Evolutionary conservation across 2,329 filamentous ascomycete species (phyloP), one percentile per base, ranked within the genome.

Genomic region (Akanthomyces uredinophilus): DNA sequence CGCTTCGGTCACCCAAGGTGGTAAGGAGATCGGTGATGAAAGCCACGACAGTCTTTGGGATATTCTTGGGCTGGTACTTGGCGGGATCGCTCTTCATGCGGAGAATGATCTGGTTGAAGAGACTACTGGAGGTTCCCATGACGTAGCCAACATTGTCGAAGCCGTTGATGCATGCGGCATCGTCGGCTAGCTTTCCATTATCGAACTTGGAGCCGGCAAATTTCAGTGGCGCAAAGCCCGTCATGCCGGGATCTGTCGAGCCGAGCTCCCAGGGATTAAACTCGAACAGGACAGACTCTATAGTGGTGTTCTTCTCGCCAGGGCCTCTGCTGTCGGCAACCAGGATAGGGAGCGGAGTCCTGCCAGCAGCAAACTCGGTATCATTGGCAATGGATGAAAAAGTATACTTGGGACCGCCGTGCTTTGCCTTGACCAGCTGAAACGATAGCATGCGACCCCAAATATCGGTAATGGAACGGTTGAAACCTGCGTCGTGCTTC

Each of bases 401-500:
- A 4, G 92, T 96, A 70, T 89, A 92, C 16, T 79, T 81, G 16
- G 88, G 85, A 0, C 91, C 92, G 44, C 92, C 93, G 64, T 90
- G 76, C 1, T 81, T 82, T 6, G 85, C 89, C 70, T 94, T 90
- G 71, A 96, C 83, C 53, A 96, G 83, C 76, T 96, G 92, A 75
- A 89, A 96, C 1, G 88, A 88, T n/a, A 96, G 81, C 52, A 90
- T 90, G 63, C 92, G 88, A 32, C 90, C 91, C 89, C 92, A 96
- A 73, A 92, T 92, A 77, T 97, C 93, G 0, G 93, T 96, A 62
- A 96, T 81, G 10, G 90, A 89, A 4, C 83, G 84, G 41, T 79
- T 71, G 65, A 74, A 80, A 22, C 77, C 77, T 10, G 75, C 75
- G 27, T 74, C 69, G n/a, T 71, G 68, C 71, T 79, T 79, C 63